These are phyloP conservation scores for Salix brachista DNA, from an alignment of 345 rosid species.

Conservation along the genomic window DNA sequence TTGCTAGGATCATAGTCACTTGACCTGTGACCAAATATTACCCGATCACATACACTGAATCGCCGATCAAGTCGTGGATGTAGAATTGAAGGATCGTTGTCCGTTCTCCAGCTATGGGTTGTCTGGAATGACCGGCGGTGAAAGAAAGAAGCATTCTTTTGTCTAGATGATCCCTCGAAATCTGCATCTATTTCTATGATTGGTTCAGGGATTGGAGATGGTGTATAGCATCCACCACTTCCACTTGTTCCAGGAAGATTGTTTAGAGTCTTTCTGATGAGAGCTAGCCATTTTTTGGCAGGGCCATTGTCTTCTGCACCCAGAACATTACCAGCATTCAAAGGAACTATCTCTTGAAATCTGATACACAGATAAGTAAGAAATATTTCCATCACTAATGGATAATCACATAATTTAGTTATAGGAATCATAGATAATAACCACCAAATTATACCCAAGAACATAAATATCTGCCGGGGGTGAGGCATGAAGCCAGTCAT, in stretches of 20 bases:
- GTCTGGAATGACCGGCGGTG: slow-evolving; percentile 93
- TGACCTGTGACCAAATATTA: slow-evolving; percentile 68
- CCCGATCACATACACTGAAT: slow-evolving; percentile 91
- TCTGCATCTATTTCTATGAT: slow-evolving; percentile 89
- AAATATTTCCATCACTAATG: slow-evolving; percentile 1
- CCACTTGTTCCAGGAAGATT: slow-evolving; percentile 89
- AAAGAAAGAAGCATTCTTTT: slow-evolving; percentile 72
- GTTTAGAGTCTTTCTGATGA: slow-evolving; percentile 74
- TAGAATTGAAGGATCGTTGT: slow-evolving; percentile 59
- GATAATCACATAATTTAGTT: neutral
- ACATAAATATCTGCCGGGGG: slow-evolving; percentile 96
- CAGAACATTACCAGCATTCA: slow-evolving; percentile 92
- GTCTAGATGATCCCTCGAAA: slow-evolving; percentile 88
- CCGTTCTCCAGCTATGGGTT: slow-evolving; percentile 75
- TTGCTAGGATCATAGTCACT: slow-evolving; percentile 67
- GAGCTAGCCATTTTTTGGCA: slow-evolving; percentile 88
- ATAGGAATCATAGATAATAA: slow-evolving; percentile 5
- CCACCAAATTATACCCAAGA: slow-evolving; percentile 58
- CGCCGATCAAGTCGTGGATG: slow-evolving; percentile 77
- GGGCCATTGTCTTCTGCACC: slow-evolving; percentile 99
- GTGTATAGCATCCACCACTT: slow-evolving; percentile 59
- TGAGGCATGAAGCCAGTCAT: slow-evolving; percentile 95
- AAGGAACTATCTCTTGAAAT: slow-evolving; percentile 98
- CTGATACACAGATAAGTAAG: slow-evolving; percentile 29
- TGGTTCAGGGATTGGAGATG: slow-evolving; percentile 90